A percentile compares a stretch with the other conserved stretches of the same genome.
phyloP scores from a whole-genome alignment of 2,329 filamentous ascomycete genomes.

The Fusarium sp. region DNA sequence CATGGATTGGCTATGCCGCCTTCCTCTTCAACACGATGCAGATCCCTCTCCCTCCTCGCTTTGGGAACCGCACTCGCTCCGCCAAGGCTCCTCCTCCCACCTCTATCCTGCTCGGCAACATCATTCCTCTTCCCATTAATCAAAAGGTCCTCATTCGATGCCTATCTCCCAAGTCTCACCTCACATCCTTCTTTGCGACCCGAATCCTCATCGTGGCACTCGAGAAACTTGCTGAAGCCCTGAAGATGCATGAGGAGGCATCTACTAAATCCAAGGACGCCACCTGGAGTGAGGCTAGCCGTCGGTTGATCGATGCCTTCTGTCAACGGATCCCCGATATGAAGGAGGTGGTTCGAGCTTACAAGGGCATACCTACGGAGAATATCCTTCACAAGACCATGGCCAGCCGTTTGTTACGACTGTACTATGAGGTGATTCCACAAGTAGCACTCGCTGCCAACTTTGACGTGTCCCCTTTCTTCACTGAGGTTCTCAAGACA shows the following conservation, averaged over 20 bases:
- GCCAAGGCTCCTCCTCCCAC: conserved; percentile 76
- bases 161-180: conserved; percentile 75
- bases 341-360: conserved; percentile 78
- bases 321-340: conserved; percentile 79
- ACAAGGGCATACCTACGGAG: conserved; percentile 71
- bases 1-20: conserved; percentile 93
- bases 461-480: conserved; percentile 82
- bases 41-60: conserved; percentile 73
- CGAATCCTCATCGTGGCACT: conserved; percentile 80
- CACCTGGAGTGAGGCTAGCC: conserved; percentile 74
- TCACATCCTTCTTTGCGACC: conserved; percentile 84
- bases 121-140: conserved; percentile 82
- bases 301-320: conserved; percentile 75
- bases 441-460: conserved; percentile 81
- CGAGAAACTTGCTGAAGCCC: conserved; percentile 73
- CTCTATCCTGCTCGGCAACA: conserved; percentile 80
- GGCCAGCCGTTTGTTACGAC: conserved; percentile 75
- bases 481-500: conserved; percentile 72
- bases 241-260: conserved; percentile 66
- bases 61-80: conserved; percentile 71
- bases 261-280: conserved; percentile 47
- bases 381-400: conserved; percentile 80
- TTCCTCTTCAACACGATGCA: conserved; percentile 84
- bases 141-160: conserved; percentile 82
- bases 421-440: conserved; percentile 87